These are phyloP conservation scores for Pythium oligandrum DNA, from an alignment of 352 stramenopile species.

Conservation along the genomic window DNA sequence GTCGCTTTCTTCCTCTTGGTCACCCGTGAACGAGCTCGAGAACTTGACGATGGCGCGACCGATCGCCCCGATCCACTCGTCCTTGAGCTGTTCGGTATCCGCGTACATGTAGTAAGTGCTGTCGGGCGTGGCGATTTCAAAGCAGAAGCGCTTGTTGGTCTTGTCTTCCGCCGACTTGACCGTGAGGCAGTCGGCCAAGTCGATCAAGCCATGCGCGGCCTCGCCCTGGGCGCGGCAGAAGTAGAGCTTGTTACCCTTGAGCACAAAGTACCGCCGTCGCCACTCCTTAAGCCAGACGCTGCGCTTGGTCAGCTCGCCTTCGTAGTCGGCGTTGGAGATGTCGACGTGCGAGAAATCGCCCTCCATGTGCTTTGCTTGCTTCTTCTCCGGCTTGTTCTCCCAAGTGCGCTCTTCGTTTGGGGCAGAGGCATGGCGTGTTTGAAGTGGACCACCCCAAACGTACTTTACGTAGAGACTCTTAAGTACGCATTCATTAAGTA, in stretches of 20 bases:
- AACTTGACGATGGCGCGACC: slow-evolving; percentile 97
- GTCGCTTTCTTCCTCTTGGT: slow-evolving; percentile 56
- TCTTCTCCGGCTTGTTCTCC: too few relatives aligned
- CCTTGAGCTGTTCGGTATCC: slow-evolving; percentile 89
- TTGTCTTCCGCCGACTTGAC: slow-evolving; percentile 91
- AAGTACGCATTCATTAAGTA: too few relatives aligned
- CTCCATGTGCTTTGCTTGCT: slow-evolving; percentile 32
- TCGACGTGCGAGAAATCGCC: slow-evolving; percentile 72
- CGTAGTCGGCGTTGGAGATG: slow-evolving; percentile 81
- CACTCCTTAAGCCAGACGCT: slow-evolving; percentile 91
- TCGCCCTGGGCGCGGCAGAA: slow-evolving; percentile 75
- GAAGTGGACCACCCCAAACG: too few relatives aligned
- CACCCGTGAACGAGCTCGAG: slow-evolving; percentile 94
- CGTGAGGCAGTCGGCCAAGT: slow-evolving; percentile 86
- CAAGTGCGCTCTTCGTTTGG: too few relatives aligned
- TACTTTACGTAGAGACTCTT: too few relatives aligned
- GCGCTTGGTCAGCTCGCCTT: slow-evolving; percentile 87
- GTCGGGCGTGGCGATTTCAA: slow-evolving; percentile 87
- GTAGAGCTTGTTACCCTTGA: slow-evolving; percentile 91
- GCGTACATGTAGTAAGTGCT: slow-evolving; percentile 91
- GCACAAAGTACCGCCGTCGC: slow-evolving; percentile 88
- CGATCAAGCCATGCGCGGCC: slow-evolving; percentile 85
- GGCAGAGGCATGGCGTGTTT: too few relatives aligned
- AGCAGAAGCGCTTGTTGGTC: slow-evolving; percentile 89
- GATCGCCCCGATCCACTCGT: slow-evolving; percentile 94